A percentile compares a stretch with the other conserved stretches of the same genome.
Conservation (phyloP, 768 basidiomycete genomes). For the Tubosaeta sp. region DNA sequence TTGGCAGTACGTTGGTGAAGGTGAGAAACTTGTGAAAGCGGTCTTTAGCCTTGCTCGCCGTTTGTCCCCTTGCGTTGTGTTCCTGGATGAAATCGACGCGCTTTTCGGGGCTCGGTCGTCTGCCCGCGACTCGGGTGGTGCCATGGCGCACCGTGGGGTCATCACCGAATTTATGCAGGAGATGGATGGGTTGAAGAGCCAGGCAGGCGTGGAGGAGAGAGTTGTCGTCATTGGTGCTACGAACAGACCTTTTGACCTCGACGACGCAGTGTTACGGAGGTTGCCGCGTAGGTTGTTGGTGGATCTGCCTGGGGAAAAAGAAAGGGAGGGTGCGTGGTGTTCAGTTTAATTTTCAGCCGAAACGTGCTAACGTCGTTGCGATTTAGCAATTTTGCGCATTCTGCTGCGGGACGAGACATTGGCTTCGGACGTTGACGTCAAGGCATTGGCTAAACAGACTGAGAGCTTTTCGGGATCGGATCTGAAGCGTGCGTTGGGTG, state of each 20-base stretch:
- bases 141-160: slow-evolving; percentile 80
- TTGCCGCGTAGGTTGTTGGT: slow-evolving; percentile 83
- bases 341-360: not conserved
- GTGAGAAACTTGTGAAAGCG: slow-evolving; percentile 84
- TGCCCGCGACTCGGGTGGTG: slow-evolving; percentile 70
- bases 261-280: slow-evolving; percentile 88
- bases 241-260: slow-evolving; percentile 85
- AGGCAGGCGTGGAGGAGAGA: slow-evolving; percentile 53
- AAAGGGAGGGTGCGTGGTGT: slow-evolving; percentile 64
- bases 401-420: slow-evolving; percentile 77
- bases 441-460: slow-evolving; percentile 61
- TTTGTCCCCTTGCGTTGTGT: slow-evolving; percentile 87
- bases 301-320: slow-evolving; percentile 83
- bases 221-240: slow-evolving; percentile 94
- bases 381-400: slow-evolving; percentile 80
- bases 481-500: slow-evolving; percentile 70
- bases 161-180: slow-evolving; percentile 95
- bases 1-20: slow-evolving; percentile 78
- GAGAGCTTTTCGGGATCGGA: slow-evolving; percentile 93
- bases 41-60: slow-evolving; percentile 84
- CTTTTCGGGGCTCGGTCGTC: slow-evolving; percentile 85
- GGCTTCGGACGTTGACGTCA: slow-evolving; percentile 58
- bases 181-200: slow-evolving; percentile 87
- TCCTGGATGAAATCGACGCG: slow-evolving; percentile 93
- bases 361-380: slow-evolving; percentile 2